Conservation (phyloP, 768 basidiomycete species). For the Kwoniella dendrophila region DNA sequence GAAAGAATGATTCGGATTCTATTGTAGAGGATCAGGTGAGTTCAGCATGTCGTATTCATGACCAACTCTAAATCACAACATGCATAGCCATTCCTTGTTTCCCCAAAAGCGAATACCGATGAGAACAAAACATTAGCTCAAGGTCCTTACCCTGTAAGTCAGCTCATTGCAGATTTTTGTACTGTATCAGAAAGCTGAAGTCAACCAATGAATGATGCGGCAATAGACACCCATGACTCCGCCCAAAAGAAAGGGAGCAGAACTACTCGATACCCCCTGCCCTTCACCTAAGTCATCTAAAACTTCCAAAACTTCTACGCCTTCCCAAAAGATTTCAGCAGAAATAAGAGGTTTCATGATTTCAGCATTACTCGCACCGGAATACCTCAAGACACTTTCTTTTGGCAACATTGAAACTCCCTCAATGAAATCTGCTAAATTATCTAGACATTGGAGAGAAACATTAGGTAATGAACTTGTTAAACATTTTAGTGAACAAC, state of each 20-base stretch:
- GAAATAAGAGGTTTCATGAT: slow-evolving; percentile 21
- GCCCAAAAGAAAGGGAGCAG: slow-evolving; percentile 9
- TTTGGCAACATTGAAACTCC: slow-evolving; percentile 13
- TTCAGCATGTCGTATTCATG: no score
- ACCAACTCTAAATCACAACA: no score
- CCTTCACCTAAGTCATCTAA: slow-evolving; percentile 11
- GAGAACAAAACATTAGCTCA: neutral
- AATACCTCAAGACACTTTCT: slow-evolving; percentile 20
- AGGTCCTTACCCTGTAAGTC: neutral
- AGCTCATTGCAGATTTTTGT: neutral
- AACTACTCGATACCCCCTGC: slow-evolving; percentile 3
- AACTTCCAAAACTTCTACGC: no score
- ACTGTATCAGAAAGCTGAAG: neutral
- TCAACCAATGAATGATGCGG: no score
- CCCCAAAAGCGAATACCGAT: no score
- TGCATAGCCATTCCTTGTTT: neutral
- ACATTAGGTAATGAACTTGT: slow-evolving; percentile 35
- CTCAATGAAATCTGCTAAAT: slow-evolving; percentile 18
- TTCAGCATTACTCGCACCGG: slow-evolving; percentile 14
- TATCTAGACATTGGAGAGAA: slow-evolving; percentile 43
- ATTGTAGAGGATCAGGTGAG: no score
- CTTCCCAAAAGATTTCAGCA: slow-evolving; percentile 36
- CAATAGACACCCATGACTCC: neutral
- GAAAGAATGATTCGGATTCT: no score
- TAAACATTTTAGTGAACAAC: slow-evolving; percentile 3